A percentile compares a stretch with the other conserved stretches of the same genome.
Evolutionary conservation across 257 asterid species (phyloP).

Genomic region (Solanum peruvianum): DNA sequence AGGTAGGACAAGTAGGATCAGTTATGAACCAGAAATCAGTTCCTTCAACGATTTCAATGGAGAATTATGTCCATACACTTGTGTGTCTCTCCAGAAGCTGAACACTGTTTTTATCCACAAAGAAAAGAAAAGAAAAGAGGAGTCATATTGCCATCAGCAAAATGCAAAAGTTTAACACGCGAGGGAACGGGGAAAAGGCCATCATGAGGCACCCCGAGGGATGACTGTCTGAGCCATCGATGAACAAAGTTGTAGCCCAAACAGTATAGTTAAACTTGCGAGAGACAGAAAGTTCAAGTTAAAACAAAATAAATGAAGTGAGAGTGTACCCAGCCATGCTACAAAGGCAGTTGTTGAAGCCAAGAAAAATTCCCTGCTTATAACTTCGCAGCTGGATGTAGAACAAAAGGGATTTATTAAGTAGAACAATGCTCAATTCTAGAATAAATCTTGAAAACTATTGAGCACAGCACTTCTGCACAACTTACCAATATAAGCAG

Average conservation of each 20-base stretch:
- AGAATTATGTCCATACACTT: slow-evolving; percentile 53
- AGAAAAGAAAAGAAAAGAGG: neutral
- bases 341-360: slow-evolving; percentile 55
- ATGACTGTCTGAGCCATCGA: neutral
- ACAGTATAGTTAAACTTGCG: neutral
- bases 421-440: neutral
- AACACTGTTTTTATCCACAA: slow-evolving; percentile 27
- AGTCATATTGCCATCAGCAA: neutral
- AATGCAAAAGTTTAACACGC: neutral
- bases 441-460: neutral
- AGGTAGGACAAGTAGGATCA: neutral
- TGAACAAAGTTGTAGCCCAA: neutral
- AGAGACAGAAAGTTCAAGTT: neutral
- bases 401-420: neutral
- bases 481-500: slow-evolving; percentile 67
- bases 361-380: slow-evolving; percentile 64
- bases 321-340: slow-evolving; percentile 58
- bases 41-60: slow-evolving; percentile 64
- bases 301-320: neutral
- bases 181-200: neutral
- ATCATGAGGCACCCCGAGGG: neutral
- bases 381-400: slow-evolving; percentile 46
- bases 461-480: neutral
- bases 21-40: slow-evolving; percentile 48
- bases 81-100: slow-evolving; percentile 67